These are phyloP conservation scores for Boletus rubescentipes DNA, from an alignment of 768 basidiomycete genomes.

Conservation along the genomic window DNA sequence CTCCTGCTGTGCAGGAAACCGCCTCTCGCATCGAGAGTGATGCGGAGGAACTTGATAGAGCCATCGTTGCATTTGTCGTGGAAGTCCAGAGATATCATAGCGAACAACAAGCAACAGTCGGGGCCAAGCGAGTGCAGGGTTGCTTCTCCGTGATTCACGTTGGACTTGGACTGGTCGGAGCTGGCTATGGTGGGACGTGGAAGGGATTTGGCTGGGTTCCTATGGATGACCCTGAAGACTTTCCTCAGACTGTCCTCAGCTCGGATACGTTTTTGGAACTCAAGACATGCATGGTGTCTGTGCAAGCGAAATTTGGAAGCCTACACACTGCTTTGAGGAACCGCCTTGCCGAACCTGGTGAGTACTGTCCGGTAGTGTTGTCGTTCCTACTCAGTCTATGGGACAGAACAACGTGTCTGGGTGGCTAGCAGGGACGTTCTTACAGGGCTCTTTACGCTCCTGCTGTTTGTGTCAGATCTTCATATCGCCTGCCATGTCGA, in stretches of 20 bases:
- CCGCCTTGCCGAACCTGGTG: conserved; percentile 23
- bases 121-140: conserved; percentile 57
- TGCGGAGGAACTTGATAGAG: conserved; percentile 72
- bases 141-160: conserved; percentile 61
- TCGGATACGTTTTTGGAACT: conserved; percentile 56
- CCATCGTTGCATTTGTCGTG: conserved; percentile 62
- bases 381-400: conserved; percentile 4
- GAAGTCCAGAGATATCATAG: conserved; percentile 64
- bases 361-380: conserved; percentile 6
- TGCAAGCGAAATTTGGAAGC: conserved; percentile 51
- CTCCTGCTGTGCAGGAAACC: conserved; percentile 58
- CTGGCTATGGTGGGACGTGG: conserved; percentile 74
- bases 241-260: conserved; percentile 47
- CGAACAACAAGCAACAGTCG: conserved; percentile 23
- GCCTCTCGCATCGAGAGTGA: conserved; percentile 71
- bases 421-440: conserved; percentile 49
- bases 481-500: conserved; percentile 82
- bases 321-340: conserved; percentile 27
- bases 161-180: conserved; percentile 78
- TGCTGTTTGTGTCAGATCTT: conserved; percentile 63
- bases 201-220: conserved; percentile 83
- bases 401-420: conserved; percentile 31
- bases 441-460: conserved; percentile 54
- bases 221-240: conserved; percentile 46
- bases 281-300: conserved; percentile 41